A percentile compares a stretch with the other conserved stretches of the same genome.
phyloP scores from a whole-genome alignment of 2,329 filamentous ascomycete species.

The Aspergillus intermedius region DNA sequence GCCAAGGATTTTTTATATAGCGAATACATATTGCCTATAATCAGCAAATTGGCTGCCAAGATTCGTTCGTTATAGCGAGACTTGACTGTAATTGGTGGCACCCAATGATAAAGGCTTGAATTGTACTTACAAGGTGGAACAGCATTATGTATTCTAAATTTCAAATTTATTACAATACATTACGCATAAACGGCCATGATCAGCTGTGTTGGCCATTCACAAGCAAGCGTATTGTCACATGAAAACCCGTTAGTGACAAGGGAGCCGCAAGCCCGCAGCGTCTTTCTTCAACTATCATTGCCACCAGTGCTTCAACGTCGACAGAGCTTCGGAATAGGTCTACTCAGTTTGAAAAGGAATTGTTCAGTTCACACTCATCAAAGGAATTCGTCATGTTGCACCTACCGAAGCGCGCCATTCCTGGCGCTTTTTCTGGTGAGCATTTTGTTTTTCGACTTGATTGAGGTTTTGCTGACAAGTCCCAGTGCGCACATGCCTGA shows the following conservation, averaged over 20 bases:
- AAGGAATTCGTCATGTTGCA: background rate
- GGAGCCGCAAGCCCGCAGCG: background rate
- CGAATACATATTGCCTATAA: background rate
- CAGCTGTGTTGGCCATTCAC: background rate
- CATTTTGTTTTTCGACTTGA: conserved; percentile 37
- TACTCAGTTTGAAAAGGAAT: background rate
- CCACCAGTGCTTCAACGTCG: background rate
- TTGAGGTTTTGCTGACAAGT: conserved; percentile 57
- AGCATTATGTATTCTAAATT: background rate
- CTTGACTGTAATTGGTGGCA: background rate
- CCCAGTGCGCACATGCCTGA: conserved; percentile 23
- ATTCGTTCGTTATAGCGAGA: background rate
- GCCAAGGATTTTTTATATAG: background rate
- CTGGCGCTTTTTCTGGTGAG: background rate
- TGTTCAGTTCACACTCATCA: background rate
- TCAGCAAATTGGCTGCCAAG: background rate
- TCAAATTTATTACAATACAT: background rate
- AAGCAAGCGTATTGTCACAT: background rate
- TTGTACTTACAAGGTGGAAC: background rate
- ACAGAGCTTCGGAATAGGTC: background rate
- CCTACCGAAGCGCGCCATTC: background rate
- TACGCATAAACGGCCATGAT: background rate
- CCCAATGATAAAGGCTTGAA: background rate
- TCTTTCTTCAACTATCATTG: background rate
- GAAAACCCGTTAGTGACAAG: background rate